Evolutionary conservation across 176 grass and related monocot species (phyloP).

Genomic region (Musa itinerans): DNA sequence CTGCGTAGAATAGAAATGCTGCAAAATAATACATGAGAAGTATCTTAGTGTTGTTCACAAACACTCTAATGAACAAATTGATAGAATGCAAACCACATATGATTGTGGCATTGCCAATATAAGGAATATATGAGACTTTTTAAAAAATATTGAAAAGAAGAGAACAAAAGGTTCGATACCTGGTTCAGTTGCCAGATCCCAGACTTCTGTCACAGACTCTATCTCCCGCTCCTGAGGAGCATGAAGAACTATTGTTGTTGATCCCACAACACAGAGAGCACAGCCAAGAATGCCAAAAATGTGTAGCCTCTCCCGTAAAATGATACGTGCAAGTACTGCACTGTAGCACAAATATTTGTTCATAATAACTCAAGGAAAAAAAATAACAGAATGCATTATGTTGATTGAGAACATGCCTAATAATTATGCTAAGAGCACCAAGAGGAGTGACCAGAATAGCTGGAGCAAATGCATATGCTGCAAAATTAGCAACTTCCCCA

Average conservation of each 20-base stretch:
- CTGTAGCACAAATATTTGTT: neutral
- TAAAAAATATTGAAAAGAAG: neutral
- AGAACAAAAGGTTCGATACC: neutral
- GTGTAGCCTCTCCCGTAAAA: conserved; percentile 28
- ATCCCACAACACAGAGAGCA: conserved; percentile 28
- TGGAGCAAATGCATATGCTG: conserved; percentile 13
- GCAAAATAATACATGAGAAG: conserved; percentile 18
- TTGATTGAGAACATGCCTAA: neutral
- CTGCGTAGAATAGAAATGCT: conserved; percentile 68
- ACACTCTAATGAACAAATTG: neutral
- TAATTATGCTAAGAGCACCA: conserved; percentile 13
- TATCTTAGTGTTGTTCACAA: neutral
- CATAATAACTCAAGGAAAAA: neutral
- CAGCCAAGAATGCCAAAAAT: conserved; percentile 33
- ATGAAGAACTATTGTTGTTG: conserved; percentile 31
- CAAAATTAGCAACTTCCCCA: conserved; percentile 17
- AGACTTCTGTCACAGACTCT: conserved; percentile 33
- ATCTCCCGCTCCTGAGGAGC: conserved; percentile 30
- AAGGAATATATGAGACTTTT: neutral
- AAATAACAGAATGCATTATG: neutral
- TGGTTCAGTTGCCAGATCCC: conserved; percentile 34
- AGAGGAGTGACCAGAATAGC: conserved; percentile 15
- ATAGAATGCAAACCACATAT: neutral
- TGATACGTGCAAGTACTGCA: conserved; percentile 16
- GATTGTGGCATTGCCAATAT: neutral